Evolutionary conservation across 2,329 filamentous ascomycete species (phyloP), one percentile per base, ranked within the genome.

Genomic region (Thelonectria rubi): DNA sequence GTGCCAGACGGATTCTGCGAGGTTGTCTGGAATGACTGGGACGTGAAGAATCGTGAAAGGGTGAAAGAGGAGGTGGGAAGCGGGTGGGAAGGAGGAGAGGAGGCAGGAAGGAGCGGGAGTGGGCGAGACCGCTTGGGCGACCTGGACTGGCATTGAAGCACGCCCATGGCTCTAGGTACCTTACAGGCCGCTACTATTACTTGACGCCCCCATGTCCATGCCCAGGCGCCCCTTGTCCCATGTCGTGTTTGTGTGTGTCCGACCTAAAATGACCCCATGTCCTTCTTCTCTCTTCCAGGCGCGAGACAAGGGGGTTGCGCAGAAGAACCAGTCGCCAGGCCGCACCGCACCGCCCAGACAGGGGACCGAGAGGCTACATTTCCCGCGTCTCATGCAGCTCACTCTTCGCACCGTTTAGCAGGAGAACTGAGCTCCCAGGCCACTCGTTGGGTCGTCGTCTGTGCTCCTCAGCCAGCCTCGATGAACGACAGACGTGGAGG

Each of bases 1-100:
- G 73, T 74, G 62, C 73, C 73, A 74, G 73, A 74, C 73, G 72
- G 65, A 64, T 69, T 49, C 65, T 71, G 70, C 65, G 71, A 72
- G 65, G 61, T 37, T 37, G 34, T 68, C 72, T 74, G 67, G 72
- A 74, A 72, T 74, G 69, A 59, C 55, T 37, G 49, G 20, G 60
- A 60, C 50, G 62, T 57, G 45, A 57, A 55, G 64, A 68, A 65
- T 63, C 62, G 63, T 62, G 56, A 65, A 63, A 56, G 57, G 14
- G 49, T 30, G 50, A 60, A 51, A 55, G 54, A 59, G 39, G 46
- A 54, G 37, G 51, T 62, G 40, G 60, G 52, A 58, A 48, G 60
- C 60, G 59, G 54, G 37, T 57, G 56, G 30, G 60, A 60, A 60
- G 52, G 43, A 56, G 58, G 55, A 65, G 63, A 62, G 63, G 63